Percentiles rank a stretch among this genome's conserved stretches.
Evolutionary conservation across 2,329 filamentous ascomycete species (phyloP).

Genomic region (Claviceps paspali): DNA sequence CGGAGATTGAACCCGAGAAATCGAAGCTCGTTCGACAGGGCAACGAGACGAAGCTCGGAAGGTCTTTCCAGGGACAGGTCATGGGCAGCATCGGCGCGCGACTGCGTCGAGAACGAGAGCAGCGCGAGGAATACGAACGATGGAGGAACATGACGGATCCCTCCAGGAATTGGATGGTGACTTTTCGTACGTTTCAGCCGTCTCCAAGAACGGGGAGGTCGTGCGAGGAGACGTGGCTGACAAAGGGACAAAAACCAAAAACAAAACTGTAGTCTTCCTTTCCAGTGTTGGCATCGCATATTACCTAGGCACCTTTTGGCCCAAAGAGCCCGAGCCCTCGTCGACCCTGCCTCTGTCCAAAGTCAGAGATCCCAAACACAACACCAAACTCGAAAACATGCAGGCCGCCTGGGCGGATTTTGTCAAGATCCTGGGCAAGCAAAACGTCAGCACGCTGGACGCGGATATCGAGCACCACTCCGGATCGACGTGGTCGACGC

Average conservation of each 20-base stretch:
- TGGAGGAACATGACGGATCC: conserved; percentile 25
- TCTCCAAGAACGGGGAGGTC: background rate
- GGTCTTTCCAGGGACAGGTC: conserved; percentile 42
- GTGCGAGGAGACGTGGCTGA: background rate
- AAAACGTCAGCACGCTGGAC: conserved; percentile 46
- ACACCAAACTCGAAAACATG: conserved; percentile 45
- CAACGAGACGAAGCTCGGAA: conserved; percentile 23
- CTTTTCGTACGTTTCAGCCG: conserved; percentile 30
- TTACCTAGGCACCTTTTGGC: conserved; percentile 41
- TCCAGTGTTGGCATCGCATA: conserved; percentile 37
- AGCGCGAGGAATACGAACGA: conserved; percentile 33
- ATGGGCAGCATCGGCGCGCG: conserved; percentile 42
- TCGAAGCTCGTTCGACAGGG: conserved; percentile 16
- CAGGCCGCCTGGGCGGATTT: conserved; percentile 59
- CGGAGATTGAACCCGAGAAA: conserved; percentile 21
- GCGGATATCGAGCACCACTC: conserved; percentile 41
- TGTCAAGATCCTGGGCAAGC: conserved; percentile 44
- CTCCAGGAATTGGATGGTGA: conserved; percentile 33
- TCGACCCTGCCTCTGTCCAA: conserved; percentile 46
- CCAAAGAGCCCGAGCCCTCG: conserved; percentile 30
- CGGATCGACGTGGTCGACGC: conserved; percentile 48
- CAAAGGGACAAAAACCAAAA: conserved; percentile 20
- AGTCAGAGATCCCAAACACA: conserved; percentile 36
- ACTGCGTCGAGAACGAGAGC: conserved; percentile 37
- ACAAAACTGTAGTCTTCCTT: conserved; percentile 27